Percentiles rank a stretch among this genome's conserved stretches.
Conservation (phyloP, 148 eudicot species). For the Vaccinium vitisidaea region DNA sequence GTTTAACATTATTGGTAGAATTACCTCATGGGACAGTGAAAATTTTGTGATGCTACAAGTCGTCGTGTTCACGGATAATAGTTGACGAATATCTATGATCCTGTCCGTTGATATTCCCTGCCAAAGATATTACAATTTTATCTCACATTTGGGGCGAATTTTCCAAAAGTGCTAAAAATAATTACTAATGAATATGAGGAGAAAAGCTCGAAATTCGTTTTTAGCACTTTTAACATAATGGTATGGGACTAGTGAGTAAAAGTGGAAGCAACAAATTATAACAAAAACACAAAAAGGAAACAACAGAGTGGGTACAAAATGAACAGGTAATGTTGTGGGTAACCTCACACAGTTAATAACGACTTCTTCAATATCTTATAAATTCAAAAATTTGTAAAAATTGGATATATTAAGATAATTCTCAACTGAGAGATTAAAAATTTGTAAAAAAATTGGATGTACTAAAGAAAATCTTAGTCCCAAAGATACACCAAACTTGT, state of each 20-base stretch:
- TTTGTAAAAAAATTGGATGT: too few species aligned
- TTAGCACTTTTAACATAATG: too few species aligned
- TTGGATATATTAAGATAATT: background rate
- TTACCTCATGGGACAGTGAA: slow-evolving; percentile 91
- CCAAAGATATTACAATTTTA: slow-evolving; percentile 12
- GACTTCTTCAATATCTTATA: background rate
- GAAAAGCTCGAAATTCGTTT: too few species aligned
- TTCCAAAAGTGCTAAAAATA: too few species aligned
- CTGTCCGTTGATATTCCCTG: slow-evolving; percentile 98
- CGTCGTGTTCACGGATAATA: slow-evolving; percentile 62
- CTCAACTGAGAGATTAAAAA: too few species aligned
- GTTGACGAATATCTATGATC: slow-evolving; percentile 77
- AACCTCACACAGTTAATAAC: background rate
- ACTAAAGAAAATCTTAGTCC: background rate
- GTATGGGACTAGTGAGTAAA: background rate
- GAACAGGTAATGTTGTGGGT: background rate
- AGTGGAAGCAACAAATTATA: background rate
- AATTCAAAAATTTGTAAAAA: background rate
- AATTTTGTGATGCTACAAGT: slow-evolving; percentile 81
- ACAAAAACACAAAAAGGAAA: background rate
- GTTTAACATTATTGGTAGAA: background rate
- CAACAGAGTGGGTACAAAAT: background rate
- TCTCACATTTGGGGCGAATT: background rate
- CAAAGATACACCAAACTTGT: too few species aligned
- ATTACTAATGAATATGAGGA: too few species aligned